Conservation (phyloP, 441 rosid species). For the Brassica balearica region DNA sequence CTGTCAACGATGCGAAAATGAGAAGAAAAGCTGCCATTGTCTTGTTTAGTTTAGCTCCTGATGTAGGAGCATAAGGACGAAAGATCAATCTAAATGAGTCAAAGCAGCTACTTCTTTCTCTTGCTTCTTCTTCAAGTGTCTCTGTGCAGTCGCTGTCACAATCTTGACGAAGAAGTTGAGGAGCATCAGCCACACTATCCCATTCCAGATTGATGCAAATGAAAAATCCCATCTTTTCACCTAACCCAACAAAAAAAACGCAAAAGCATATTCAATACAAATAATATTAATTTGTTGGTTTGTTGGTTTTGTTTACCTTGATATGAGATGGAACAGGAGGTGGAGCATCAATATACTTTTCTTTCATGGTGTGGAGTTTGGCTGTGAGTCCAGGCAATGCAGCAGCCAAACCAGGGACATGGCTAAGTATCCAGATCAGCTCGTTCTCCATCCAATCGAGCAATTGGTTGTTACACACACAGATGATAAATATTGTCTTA, state of each 20-base stretch:
- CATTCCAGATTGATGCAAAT: conserved; percentile 71
- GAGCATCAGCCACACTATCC: conserved; percentile 84
- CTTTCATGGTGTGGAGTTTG: conserved; percentile 69
- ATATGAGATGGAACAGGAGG: conserved; percentile 55
- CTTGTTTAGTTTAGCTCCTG: conserved; percentile 3
- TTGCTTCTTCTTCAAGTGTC: conserved; percentile 62
- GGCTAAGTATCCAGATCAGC: conserved; percentile 74
- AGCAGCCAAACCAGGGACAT: conserved; percentile 76
- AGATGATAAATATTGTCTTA: conserved; percentile 87
- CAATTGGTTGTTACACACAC: conserved; percentile 90
- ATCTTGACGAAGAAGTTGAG: conserved; percentile 74
- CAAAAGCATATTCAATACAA: too few species aligned
- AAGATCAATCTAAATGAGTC: conserved; percentile 39
- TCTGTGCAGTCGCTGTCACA: conserved; percentile 70
- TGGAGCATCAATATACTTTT: conserved; percentile 65
- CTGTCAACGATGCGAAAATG: background rate
- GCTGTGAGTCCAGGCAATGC: conserved; percentile 58
- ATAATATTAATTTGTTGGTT: background rate
- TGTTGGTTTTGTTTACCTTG: conserved; percentile 53
- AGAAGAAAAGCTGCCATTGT: conserved; percentile 22
- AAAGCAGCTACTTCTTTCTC: conserved; percentile 54
- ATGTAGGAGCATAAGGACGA: conserved; percentile 14
- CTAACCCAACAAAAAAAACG: conserved; percentile 35
- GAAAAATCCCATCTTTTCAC: conserved; percentile 74
- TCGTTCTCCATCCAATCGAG: conserved; percentile 96